Evolutionary conservation across 148 eudicot species (phyloP), one percentile per base, ranked within the genome.

Genomic region (Heliamphora exappendiculata): DNA sequence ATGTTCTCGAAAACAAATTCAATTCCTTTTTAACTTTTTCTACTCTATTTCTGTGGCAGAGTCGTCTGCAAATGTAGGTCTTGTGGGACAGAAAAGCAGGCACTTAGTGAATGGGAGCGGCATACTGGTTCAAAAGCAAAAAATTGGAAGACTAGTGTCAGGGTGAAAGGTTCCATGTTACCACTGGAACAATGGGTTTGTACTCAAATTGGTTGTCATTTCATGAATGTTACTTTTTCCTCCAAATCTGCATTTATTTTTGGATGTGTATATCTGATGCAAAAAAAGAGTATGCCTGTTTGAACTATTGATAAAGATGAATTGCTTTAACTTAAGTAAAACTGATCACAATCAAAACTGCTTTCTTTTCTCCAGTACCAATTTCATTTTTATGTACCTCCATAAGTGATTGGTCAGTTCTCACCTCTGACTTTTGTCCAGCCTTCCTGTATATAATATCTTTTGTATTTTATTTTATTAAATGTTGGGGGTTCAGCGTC

Each of bases 121-220:
- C 96, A 91, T 78, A 91, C 96, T 20, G 89, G 93, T 69, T 91
- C 89, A 24, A 91, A 86, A 81, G 76, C 82, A 76, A 91, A 87
- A 86, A 86, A 87, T 67, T 91, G 96, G 96, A 91, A 91, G 84
- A 83, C 77, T 50, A 91, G 91, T 84, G 86, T 91, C 63, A 81
- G 78, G 57, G 91, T 91, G 78, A 86, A 91, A 85, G 96, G 83
- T 75, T 87, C 96, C 42, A 78, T 86, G 91, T 68, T 88, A 70
- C 76, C 93, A 17, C 82, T 91, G 68, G 96, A 91, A 80, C 91
- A 91, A 84, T 91, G 96, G 96, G 96, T 91, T 64, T 76, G 96
- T 85, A 64, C 81, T 79, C 73, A 37, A 67, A n/a, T 70, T 76
- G 60, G 29, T 70, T 66, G 4, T 67, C 16, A 6, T 44, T 78